Percentiles rank a stretch among this genome's conserved stretches.
Evolutionary conservation across 1,139 yeast genomes (phyloP).

Genomic region (Lodderomyces parapsilosis): DNA sequence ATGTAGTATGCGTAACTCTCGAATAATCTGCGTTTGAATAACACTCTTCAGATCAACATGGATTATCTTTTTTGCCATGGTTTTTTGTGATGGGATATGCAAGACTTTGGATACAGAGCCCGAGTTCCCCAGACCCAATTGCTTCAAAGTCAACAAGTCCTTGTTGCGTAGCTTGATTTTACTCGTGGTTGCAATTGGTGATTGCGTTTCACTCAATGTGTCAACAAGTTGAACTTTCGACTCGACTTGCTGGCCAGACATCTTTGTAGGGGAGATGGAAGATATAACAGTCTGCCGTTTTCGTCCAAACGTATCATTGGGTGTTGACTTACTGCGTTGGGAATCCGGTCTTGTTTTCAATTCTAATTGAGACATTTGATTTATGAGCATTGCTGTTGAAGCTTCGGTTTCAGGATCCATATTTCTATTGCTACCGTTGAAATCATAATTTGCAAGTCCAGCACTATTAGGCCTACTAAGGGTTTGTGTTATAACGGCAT

Average conservation of each 20-base stretch:
- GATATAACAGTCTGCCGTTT: constrained; percentile 46
- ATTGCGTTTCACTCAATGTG: constrained; percentile 12
- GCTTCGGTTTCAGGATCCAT: constrained; percentile 30
- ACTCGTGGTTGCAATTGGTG: constrained; percentile 42
- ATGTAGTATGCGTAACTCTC: constrained; percentile 88
- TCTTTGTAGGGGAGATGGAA: constrained; percentile 44
- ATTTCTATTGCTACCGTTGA: constrained; percentile 23
- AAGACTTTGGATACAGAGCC: constrained; percentile 89
- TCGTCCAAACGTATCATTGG: constrained; percentile 11
- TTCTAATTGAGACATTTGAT: constrained; percentile 34
- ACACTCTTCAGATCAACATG: constrained; percentile 81
- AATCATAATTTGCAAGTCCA: constrained; percentile 13
- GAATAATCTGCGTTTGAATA: constrained; percentile 79
- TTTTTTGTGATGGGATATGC: constrained; percentile 83
- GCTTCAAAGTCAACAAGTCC: constrained; percentile 73
- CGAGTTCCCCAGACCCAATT: constrained; percentile 89
- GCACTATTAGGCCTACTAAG: constrained; percentile 11
- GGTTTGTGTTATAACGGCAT: constrained; percentile 12
- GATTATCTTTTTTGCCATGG: constrained; percentile 89
- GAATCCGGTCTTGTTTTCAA: constrained; percentile 10
- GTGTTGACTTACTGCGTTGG: constrained; percentile 5
- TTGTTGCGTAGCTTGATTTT: constrained; percentile 52
- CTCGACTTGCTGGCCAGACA: constrained; percentile 20
- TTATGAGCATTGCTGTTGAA: constrained; percentile 25
- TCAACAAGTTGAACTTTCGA: constrained; percentile 7